phyloP scores from a whole-genome alignment of 495 filamentous ascomycete genomes.

The Trichocladium antarcticum region DNA sequence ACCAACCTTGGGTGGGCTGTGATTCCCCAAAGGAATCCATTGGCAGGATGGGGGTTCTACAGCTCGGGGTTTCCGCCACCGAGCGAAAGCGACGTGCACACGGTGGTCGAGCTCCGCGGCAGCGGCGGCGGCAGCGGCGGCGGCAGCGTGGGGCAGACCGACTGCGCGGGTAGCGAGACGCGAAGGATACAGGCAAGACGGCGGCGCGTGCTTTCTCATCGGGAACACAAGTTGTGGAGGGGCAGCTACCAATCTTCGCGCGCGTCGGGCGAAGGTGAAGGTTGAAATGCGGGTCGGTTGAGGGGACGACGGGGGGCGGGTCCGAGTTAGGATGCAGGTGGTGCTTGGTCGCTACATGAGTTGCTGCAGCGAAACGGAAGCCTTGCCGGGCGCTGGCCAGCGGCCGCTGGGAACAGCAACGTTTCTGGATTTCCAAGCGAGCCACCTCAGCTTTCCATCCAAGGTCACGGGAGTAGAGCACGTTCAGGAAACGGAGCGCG shows the following conservation, averaged over 20 bases:
- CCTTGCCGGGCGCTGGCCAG: conserved; percentile 13
- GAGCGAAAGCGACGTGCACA: not conserved
- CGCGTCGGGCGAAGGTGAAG: conserved; percentile 1
- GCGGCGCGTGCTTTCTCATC: conserved; percentile 3
- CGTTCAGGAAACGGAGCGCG: not conserved
- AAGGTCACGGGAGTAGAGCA: not conserved
- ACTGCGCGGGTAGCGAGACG: not conserved
- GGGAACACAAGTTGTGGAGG: not conserved
- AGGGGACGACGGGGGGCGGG: conserved; percentile 7
- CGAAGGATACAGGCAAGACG: not conserved
- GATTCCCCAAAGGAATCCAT: conserved; percentile 20
- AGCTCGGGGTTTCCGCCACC: not conserved
- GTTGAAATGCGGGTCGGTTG: conserved; percentile 10
- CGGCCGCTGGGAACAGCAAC: not conserved
- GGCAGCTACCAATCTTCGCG: not conserved
- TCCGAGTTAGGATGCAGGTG: not conserved
- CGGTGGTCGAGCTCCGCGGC: conserved; percentile 3
- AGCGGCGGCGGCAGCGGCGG: not conserved
- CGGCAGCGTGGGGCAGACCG: too few species aligned
- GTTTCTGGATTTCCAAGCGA: too few species aligned
- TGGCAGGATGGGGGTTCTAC: not conserved
- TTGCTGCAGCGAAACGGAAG: conserved; percentile 17
- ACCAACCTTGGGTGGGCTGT: conserved; percentile 24
- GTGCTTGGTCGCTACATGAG: conserved; percentile 2
- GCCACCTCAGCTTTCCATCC: too few species aligned